phyloP scores from a whole-genome alignment of 495 filamentous ascomycete species.

The Trichoderma gamsii region DNA sequence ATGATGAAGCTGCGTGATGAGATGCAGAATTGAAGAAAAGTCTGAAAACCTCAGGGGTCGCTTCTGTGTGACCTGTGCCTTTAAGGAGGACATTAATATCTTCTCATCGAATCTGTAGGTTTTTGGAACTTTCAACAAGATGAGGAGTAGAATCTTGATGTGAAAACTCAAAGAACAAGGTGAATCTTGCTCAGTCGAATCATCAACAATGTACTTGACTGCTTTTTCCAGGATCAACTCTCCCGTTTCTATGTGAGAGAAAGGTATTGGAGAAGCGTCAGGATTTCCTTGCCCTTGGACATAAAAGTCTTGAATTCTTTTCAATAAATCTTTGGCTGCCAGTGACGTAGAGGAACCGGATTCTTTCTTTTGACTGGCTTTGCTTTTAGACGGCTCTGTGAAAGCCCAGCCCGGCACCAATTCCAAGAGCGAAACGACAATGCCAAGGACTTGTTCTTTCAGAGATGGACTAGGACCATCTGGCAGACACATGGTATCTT shows the following conservation, averaged over 20 bases:
- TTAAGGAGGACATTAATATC: constrained; percentile 52
- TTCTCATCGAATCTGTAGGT: constrained; percentile 47
- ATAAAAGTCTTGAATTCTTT: constrained; percentile 61
- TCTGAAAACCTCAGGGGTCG: constrained; percentile 37
- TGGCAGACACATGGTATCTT: constrained; percentile 16
- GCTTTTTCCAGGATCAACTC: constrained; percentile 59
- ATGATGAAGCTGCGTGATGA: constrained; percentile 57
- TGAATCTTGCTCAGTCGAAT: constrained; percentile 44
- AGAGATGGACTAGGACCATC: constrained; percentile 18
- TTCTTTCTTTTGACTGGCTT: constrained; percentile 24
- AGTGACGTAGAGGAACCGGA: constrained; percentile 23
- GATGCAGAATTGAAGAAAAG: constrained; percentile 56
- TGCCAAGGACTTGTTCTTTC: constrained; percentile 41
- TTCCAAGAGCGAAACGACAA: constrained; percentile 52
- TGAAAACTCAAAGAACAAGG: constrained; percentile 33
- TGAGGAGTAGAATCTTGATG: constrained; percentile 54
- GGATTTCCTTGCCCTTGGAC: constrained; percentile 49
- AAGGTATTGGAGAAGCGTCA: constrained; percentile 48
- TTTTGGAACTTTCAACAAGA: constrained; percentile 43
- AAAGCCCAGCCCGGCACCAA: constrained; percentile 70
- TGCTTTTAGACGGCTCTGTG: constrained; percentile 27
- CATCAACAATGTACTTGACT: constrained; percentile 28
- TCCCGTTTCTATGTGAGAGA: constrained; percentile 48
- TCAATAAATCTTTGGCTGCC: constrained; percentile 48
- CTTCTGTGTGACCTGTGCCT: constrained; percentile 32